phyloP scores from a whole-genome alignment of 2,329 filamentous ascomycete species.

The Metarhizium album region DNA sequence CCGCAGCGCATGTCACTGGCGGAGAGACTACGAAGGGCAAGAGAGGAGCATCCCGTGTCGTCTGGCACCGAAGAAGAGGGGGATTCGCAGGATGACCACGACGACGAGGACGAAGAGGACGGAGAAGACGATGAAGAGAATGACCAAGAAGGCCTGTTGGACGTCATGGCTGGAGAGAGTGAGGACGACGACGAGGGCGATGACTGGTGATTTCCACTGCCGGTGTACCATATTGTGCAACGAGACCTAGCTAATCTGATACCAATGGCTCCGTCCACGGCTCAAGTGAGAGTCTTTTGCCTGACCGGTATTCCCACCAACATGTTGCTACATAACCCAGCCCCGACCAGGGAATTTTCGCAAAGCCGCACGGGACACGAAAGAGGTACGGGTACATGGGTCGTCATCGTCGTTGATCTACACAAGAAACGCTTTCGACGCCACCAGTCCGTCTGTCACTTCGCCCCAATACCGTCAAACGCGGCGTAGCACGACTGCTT shows the following conservation, averaged over 20 bases:
- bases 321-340: too few species aligned
- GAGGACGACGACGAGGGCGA: slow-evolving; percentile 16
- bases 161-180: slow-evolving; percentile 23
- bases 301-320: too few species aligned
- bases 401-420: too few species aligned
- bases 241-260: too few species aligned
- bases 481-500: background rate
- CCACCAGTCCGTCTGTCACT: background rate
- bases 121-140: slow-evolving; percentile 11
- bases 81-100: slow-evolving; percentile 10
- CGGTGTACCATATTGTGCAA: too few species aligned
- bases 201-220: background rate
- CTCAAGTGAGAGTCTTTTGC: too few species aligned
- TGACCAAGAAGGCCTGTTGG: slow-evolving; percentile 17
- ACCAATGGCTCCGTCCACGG: too few species aligned
- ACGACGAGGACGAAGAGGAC: slow-evolving; percentile 12
- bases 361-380: too few species aligned
- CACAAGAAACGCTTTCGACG: background rate
- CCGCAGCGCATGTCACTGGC: slow-evolving; percentile 12
- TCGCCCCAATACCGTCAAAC: background rate
- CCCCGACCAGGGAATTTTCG: too few species aligned
- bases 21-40: slow-evolving; percentile 13
- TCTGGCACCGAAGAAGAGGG: slow-evolving; percentile 11
- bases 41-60: slow-evolving; percentile 10
- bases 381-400: background rate